phyloP scores from a whole-genome alignment of 345 rosid species.

The Conringia planisiliqua region DNA sequence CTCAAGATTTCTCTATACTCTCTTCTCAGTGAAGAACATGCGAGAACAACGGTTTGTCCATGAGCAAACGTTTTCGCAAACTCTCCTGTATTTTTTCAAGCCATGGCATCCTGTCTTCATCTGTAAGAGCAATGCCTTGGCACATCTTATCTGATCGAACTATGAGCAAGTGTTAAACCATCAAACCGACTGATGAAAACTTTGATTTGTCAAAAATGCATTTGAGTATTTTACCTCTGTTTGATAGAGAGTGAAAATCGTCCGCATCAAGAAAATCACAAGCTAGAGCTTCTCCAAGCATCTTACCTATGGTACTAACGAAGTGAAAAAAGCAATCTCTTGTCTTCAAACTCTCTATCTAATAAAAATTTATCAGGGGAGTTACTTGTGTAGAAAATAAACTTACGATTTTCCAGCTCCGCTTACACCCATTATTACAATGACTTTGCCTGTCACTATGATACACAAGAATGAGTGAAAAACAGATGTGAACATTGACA shows the following conservation, averaged over 20 bases:
- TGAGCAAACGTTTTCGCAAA: conserved; percentile 37
- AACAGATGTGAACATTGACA: not conserved
- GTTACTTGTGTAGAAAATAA: too few relatives aligned
- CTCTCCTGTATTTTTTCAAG: conserved; percentile 48
- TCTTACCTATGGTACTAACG: conserved; percentile 64
- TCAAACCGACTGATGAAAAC: not conserved
- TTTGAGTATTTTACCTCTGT: conserved; percentile 51
- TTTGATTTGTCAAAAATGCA: not conserved
- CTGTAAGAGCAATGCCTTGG: conserved; percentile 65
- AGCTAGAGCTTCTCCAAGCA: conserved; percentile 52
- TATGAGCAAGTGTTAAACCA: not conserved
- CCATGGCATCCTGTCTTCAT: conserved; percentile 89
- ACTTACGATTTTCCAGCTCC: conserved; percentile 83
- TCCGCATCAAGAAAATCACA: conserved; percentile 80
- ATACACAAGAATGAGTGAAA: not conserved
- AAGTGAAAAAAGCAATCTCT: not conserved
- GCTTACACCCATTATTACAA: conserved; percentile 75
- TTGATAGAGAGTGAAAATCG: conserved; percentile 70
- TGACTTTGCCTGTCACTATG: conserved; percentile 36
- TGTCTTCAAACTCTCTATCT: not conserved
- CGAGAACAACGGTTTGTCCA: conserved; percentile 50
- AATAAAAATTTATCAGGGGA: not conserved
- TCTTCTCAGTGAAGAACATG: conserved; percentile 70
- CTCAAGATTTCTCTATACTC: conserved; percentile 72
- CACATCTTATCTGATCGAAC: conserved; percentile 64